Percentiles rank a stretch among this genome's conserved stretches.
Conservation (phyloP, 176 grass and related monocot species). For the Oryza meridionalis region DNA sequence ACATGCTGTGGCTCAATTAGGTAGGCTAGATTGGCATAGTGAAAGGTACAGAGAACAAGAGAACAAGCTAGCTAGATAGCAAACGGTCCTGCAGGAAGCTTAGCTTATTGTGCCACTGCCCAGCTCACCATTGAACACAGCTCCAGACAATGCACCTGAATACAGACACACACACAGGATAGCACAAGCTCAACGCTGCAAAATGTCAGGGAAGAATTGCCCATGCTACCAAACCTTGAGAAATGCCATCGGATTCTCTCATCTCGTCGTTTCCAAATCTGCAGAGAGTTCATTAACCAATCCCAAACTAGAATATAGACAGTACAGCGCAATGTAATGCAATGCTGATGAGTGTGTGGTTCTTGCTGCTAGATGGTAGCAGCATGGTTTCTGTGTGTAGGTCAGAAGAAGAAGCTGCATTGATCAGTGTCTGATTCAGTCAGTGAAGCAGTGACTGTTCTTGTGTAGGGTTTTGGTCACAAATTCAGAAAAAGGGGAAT, state of each 20-base stretch:
- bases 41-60: constrained; percentile 26
- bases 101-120: constrained; percentile 18
- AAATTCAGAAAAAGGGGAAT: constrained; percentile 28
- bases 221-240: not conserved
- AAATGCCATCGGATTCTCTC: not conserved
- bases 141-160: not conserved
- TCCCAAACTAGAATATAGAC: not conserved
- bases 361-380: not conserved
- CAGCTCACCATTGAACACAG: constrained; percentile 42
- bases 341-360: not conserved
- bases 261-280: not conserved
- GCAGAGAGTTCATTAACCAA: not conserved
- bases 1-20: constrained; percentile 15
- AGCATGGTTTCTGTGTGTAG: no score
- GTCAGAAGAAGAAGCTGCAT: constrained; percentile 16
- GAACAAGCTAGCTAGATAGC: not conserved
- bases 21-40: constrained; percentile 31
- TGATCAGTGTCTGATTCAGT: not conserved
- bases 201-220: not conserved
- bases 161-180: not conserved
- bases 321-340: not conserved
- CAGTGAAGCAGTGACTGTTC: not conserved
- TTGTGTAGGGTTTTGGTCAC: constrained; percentile 22
- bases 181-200: constrained; percentile 10
- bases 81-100: not conserved